Percentiles rank a stretch among this genome's conserved stretches.
phyloP scores from a whole-genome alignment of 257 asterid genomes.

The Solanum lycopersicoides region DNA sequence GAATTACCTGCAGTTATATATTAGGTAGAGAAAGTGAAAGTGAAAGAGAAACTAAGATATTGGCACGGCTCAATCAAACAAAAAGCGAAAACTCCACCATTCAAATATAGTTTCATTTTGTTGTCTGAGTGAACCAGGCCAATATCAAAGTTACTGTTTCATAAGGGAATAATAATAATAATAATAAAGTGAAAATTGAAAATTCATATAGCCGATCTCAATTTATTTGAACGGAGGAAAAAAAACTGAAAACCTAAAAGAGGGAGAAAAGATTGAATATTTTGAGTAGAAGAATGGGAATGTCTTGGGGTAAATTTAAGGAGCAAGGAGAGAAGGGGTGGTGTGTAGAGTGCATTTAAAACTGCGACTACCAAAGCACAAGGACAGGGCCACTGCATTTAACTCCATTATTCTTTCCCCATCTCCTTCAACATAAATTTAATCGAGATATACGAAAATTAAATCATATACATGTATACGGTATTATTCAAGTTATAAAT shows the following conservation, averaged over 20 bases:
- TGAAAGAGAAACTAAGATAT: constrained; percentile 21
- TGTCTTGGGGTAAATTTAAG: constrained; percentile 22
- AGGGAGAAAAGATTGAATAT: background rate
- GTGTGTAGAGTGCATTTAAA: constrained; percentile 16
- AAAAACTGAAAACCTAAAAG: background rate
- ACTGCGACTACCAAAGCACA: constrained; percentile 28
- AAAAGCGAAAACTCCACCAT: background rate
- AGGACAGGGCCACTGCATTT: constrained; percentile 28
- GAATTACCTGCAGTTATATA: background rate
- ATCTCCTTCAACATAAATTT: background rate
- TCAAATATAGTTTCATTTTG: background rate
- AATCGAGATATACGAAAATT: too few species aligned
- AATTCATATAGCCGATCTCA: background rate
- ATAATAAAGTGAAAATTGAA: background rate
- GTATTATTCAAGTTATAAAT: too few species aligned
- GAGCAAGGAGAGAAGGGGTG: background rate
- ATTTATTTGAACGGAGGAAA: too few species aligned
- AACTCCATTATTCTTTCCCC: constrained; percentile 20
- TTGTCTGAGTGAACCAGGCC: constrained; percentile 47
- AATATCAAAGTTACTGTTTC: constrained; percentile 30
- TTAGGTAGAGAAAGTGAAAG: background rate
- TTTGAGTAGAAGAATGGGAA: constrained; percentile 4
- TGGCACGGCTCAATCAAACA: constrained; percentile 54
- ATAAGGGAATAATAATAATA: background rate
- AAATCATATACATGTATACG: too few species aligned